These are phyloP conservation scores for Chlamydomonas sp. DNA, from an alignment of 139 green algal genomes.

Conservation along the genomic window DNA sequence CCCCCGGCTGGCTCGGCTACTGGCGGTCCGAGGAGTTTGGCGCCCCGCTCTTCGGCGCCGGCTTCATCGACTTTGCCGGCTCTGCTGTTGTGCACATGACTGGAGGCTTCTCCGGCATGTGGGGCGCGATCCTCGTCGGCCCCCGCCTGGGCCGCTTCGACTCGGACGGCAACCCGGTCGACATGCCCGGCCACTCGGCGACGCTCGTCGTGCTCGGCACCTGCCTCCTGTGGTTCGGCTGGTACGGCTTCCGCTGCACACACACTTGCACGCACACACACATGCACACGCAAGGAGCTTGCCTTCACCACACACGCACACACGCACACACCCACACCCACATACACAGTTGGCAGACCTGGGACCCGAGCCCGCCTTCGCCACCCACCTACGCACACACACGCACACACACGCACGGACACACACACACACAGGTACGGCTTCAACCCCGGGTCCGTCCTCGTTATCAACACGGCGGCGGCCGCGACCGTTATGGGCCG, in stretches of 20 bases:
- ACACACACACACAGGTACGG: conserved; percentile 57
- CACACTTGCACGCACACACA: too few relatives aligned
- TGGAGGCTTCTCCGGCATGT: conserved; percentile 47
- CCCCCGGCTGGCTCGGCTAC: conserved; percentile 49
- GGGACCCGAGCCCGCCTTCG: too few relatives aligned
- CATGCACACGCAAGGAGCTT: too few relatives aligned
- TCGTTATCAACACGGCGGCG: conserved; percentile 34
- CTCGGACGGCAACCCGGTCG: conserved; percentile 60
- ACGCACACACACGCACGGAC: too few relatives aligned
- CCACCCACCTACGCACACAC: too few relatives aligned
- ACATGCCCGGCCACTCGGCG: conserved; percentile 55
- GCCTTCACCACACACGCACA: too few relatives aligned
- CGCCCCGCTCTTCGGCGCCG: conserved; percentile 37
- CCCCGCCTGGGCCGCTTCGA: conserved; percentile 90
- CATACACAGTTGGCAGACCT: too few relatives aligned
- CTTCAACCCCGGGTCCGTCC: conserved; percentile 72
- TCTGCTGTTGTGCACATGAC: conserved; percentile 71
- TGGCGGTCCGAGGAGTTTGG: not conserved
- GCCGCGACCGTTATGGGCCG: conserved; percentile 18
- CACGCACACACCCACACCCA: too few relatives aligned
- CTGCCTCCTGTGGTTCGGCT: conserved; percentile 86
- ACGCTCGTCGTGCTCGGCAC: conserved; percentile 52
- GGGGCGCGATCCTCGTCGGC: conserved; percentile 54
- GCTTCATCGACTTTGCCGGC: conserved; percentile 74
- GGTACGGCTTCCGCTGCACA: too few relatives aligned